Conservation (phyloP, 768 basidiomycete species). For the Suillus subluteus region DNA sequence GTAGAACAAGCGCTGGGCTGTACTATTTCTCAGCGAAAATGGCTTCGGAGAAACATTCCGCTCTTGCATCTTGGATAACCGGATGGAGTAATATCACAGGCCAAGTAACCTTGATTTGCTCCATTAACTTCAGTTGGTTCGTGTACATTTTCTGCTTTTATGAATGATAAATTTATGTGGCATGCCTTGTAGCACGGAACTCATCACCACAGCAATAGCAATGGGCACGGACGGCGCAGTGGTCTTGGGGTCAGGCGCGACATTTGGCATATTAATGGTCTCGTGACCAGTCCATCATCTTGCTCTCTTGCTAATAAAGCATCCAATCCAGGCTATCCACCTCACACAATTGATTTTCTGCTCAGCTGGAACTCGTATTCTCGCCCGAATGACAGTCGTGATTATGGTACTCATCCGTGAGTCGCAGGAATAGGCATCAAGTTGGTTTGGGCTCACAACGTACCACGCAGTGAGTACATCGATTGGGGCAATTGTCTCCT, state of each 20-base stretch:
- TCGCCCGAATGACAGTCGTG: conserved; percentile 27
- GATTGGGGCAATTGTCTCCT: conserved; percentile 19
- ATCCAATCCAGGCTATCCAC: conserved; percentile 16
- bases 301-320: not conserved
- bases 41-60: conserved; percentile 26
- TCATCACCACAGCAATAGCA: conserved; percentile 23
- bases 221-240: conserved; percentile 28
- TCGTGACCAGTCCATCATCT: not conserved
- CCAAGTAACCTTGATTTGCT: conserved; percentile 31
- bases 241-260: conserved; percentile 23
- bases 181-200: conserved; percentile 19
- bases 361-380: conserved; percentile 24
- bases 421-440: conserved; percentile 1
- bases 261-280: conserved; percentile 25
- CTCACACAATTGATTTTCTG: conserved; percentile 24
- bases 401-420: conserved; percentile 22
- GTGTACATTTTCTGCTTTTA: not conserved
- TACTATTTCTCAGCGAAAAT: conserved; percentile 34
- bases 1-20: conserved; percentile 28
- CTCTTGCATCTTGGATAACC: conserved; percentile 32
- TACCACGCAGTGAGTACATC: conserved; percentile 23
- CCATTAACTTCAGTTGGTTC: conserved; percentile 27
- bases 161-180: not conserved
- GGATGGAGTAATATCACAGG: conserved; percentile 34
- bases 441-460: not conserved